Evolutionary conservation across 176 grass and related monocot genomes (phyloP).

Genomic region (Oryza longistaminata): DNA sequence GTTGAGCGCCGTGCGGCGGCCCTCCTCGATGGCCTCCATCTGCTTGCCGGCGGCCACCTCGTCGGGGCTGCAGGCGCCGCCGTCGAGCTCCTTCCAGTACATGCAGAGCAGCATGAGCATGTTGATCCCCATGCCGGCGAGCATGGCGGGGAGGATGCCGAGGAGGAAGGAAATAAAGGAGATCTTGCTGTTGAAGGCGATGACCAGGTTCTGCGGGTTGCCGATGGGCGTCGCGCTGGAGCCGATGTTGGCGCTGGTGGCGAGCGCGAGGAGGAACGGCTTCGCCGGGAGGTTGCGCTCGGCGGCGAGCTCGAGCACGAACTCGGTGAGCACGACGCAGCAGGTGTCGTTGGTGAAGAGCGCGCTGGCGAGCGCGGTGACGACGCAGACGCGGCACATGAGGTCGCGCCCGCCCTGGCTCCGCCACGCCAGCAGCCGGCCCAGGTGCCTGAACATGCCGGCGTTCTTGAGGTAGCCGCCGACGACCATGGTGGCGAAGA

Average conservation of each 20-base stretch:
- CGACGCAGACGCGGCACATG: constrained; percentile 83
- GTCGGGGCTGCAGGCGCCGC: neutral
- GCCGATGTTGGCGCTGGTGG: constrained; percentile 89
- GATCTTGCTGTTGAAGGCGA: constrained; percentile 87
- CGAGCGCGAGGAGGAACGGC: constrained; percentile 84
- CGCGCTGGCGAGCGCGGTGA: constrained; percentile 84
- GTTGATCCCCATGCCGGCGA: constrained; percentile 72
- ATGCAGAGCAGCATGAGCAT: constrained; percentile 64
- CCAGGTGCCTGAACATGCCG: constrained; percentile 88
- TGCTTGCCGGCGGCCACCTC: constrained; percentile 30
- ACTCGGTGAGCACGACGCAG: constrained; percentile 92
- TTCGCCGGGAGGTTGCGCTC: constrained; percentile 75
- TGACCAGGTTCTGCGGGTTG: constrained; percentile 99
- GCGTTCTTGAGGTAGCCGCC: constrained; percentile 86
- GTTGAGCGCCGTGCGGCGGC: constrained; percentile 39
- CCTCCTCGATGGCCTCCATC: constrained; percentile 49
- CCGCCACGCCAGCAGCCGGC: constrained; percentile 72
- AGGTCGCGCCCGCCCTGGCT: constrained; percentile 85
- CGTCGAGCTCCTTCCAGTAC: constrained; percentile 77
- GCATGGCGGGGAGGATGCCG: constrained; percentile 75
- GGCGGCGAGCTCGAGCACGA: constrained; percentile 83
- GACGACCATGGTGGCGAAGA: constrained; percentile 92
- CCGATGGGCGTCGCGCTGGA: constrained; percentile 90
- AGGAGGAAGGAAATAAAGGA: constrained; percentile 65
- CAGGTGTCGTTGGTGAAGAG: constrained; percentile 94